phyloP scores from a whole-genome alignment of 2,329 filamentous ascomycete species.

The Ceratocystiopsis sp. region DNA sequence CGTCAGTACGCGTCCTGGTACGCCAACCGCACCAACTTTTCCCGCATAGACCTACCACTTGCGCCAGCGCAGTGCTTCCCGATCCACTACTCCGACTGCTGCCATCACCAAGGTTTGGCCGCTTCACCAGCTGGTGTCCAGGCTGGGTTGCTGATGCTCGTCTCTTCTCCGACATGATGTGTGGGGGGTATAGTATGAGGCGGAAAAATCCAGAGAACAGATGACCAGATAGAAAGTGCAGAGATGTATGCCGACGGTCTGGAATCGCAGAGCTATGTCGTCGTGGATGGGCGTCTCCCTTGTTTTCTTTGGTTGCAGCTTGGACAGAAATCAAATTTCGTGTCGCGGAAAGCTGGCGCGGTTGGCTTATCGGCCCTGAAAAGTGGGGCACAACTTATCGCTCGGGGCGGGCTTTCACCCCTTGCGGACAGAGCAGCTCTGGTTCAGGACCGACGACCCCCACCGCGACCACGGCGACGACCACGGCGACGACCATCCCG shows the following conservation, averaged over 20 bases:
- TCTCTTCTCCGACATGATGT: conserved; percentile 80
- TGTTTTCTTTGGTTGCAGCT: neutral
- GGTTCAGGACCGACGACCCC: neutral
- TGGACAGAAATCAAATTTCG: neutral
- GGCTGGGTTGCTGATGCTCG: conserved; percentile 66
- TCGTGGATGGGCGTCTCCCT: neutral
- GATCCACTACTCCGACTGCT: conserved; percentile 32
- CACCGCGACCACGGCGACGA: neutral
- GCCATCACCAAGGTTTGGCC: conserved; percentile 52
- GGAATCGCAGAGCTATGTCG: neutral
- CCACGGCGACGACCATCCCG: neutral
- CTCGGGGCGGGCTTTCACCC: too few species aligned
- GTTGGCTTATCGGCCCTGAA: neutral
- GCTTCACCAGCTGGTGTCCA: conserved; percentile 71
- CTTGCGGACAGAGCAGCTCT: too few species aligned
- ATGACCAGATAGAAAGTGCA: neutral
- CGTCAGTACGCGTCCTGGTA: neutral
- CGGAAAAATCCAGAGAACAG: neutral
- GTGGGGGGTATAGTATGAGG: too few species aligned
- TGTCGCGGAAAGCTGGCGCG: neutral
- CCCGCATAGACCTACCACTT: conserved; percentile 25
- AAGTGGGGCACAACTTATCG: neutral
- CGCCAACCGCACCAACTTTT: too few species aligned
- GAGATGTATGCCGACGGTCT: too few species aligned
- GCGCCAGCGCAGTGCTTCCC: conserved; percentile 27